These are phyloP conservation scores for Hyaloscypha variabilis DNA, from an alignment of 495 filamentous ascomycete genomes.

Conservation along the genomic window DNA sequence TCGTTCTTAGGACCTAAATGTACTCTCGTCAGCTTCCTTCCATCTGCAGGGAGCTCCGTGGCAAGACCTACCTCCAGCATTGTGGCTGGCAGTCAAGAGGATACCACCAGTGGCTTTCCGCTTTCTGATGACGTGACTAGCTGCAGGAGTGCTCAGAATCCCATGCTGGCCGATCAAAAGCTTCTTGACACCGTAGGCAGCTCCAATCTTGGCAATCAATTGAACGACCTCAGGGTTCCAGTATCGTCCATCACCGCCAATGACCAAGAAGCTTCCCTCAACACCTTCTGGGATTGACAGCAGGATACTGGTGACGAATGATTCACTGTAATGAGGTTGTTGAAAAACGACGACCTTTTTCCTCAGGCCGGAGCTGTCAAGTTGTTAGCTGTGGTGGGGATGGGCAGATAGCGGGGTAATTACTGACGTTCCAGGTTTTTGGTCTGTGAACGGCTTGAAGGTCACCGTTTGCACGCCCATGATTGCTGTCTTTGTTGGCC, in stretches of 20 bases:
- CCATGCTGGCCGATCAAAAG: conserved; percentile 93
- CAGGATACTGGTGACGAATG: conserved; percentile 90
- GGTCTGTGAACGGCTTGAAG: conserved; percentile 82
- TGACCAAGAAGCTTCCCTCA: conserved; percentile 86
- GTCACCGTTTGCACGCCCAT: conserved; percentile 70
- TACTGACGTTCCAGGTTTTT: conserved; percentile 99
- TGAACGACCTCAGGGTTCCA: conserved; percentile 97
- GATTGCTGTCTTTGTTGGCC: conserved; percentile 14
- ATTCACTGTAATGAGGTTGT: conserved; percentile 90
- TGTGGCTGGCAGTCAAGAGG: conserved; percentile 94
- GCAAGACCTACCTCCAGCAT: conserved; percentile 81
- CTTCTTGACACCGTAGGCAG: conserved; percentile 98
- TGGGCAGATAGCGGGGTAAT: conserved; percentile 30
- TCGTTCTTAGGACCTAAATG: conserved; percentile 81
- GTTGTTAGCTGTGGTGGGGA: conserved; percentile 34
- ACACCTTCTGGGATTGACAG: conserved; percentile 95
- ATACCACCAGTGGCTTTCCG: conserved; percentile 95
- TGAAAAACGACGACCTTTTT: conserved; percentile 99
- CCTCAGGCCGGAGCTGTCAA: conserved; percentile 84
- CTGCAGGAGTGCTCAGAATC: conserved; percentile 94
- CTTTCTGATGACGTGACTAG: conserved; percentile 93
- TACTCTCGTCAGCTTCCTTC: neutral
- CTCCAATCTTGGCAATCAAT: conserved; percentile 95
- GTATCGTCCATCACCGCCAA: conserved; percentile 96
- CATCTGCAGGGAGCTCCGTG: neutral